These are phyloP conservation scores for Suhomyces wounanorum DNA, from an alignment of 1,139 yeast genomes.

Conservation along the genomic window DNA sequence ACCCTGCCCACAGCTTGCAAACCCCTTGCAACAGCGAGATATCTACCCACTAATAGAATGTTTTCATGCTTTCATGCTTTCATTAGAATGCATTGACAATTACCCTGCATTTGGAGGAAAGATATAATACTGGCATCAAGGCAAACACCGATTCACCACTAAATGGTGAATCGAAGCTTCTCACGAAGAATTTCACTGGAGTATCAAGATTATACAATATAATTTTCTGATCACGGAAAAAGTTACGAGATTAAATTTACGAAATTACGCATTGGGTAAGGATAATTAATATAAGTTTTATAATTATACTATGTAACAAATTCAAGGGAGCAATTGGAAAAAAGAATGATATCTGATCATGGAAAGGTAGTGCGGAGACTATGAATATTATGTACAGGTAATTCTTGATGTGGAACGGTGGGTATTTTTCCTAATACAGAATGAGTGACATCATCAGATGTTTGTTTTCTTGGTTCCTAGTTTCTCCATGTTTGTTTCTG, in stretches of 20 bases:
- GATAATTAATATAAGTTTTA: background rate
- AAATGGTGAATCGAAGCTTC: background rate
- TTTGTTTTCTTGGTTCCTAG: background rate
- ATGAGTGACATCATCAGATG: background rate
- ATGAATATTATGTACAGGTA: background rate
- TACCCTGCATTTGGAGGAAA: too few relatives aligned
- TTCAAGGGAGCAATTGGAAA: background rate
- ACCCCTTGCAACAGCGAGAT: constrained; percentile 11
- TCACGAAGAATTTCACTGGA: background rate
- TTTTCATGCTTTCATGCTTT: too few relatives aligned
- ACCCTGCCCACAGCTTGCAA: constrained; percentile 2
- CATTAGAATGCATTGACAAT: too few relatives aligned
- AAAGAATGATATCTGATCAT: background rate
- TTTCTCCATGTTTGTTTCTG: background rate
- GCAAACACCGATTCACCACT: background rate
- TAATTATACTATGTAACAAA: background rate
- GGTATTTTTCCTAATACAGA: background rate
- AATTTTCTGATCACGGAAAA: background rate
- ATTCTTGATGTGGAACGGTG: background rate
- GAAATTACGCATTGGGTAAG: constrained; percentile 1
- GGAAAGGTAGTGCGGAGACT: too few relatives aligned
- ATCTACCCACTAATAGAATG: background rate
- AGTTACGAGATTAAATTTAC: background rate
- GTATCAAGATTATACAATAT: background rate
- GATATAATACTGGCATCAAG: background rate